Conservation (phyloP, 2,329 filamentous ascomycete species). For the Alternaria sp. region DNA sequence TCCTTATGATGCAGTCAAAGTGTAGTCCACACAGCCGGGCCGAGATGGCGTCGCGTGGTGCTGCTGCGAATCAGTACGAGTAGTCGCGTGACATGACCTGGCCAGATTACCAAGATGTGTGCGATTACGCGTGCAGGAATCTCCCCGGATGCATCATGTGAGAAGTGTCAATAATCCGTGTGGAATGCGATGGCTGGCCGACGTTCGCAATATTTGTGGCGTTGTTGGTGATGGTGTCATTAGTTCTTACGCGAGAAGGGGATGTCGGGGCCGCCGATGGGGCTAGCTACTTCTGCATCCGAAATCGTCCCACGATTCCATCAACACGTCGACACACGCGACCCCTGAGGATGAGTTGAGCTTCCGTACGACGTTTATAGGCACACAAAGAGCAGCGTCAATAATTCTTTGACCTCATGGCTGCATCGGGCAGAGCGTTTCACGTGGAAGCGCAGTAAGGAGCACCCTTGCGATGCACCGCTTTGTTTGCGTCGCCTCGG, state of each 20-base stretch:
- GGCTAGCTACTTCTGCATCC: background rate
- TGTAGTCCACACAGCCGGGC: background rate
- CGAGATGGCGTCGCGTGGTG: background rate
- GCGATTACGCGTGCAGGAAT: background rate
- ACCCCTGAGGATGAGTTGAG: background rate
- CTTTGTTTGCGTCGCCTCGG: conserved; percentile 23
- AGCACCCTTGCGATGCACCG: conserved; percentile 10
- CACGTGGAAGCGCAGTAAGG: conserved; percentile 2
- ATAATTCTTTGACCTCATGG: conserved; percentile 4
- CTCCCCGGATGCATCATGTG: background rate
- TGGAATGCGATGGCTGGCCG: background rate
- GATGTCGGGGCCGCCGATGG: background rate
- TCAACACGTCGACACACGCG: background rate
- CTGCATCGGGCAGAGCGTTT: conserved; percentile 9
- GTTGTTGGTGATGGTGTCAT: background rate
- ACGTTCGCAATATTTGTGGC: background rate
- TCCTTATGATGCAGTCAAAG: too few species aligned
- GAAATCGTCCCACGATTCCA: background rate
- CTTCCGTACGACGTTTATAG: background rate
- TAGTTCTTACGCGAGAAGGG: background rate
- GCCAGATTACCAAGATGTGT: background rate
- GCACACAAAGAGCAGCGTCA: background rate
- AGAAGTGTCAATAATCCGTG: background rate
- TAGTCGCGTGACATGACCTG: background rate
- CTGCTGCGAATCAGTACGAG: background rate